Base-by-base conservation (phyloP, 208 protist species). In the Lotmaria passim region DNA sequence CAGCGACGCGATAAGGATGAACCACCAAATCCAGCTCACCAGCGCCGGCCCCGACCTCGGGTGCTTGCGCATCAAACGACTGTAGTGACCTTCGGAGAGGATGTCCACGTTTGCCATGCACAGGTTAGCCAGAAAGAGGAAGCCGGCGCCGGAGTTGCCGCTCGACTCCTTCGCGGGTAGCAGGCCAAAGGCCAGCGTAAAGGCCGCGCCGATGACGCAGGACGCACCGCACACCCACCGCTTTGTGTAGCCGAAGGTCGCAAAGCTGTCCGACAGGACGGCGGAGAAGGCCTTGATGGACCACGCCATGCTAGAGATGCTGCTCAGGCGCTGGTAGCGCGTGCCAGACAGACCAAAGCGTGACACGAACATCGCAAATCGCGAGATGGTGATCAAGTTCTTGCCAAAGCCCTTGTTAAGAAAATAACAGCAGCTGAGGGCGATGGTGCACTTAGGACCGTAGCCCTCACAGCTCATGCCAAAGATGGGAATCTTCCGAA, bases 31-130 rank as follows among this genome's bases (percentile, higher is more conserved):
- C 75, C 79, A 91, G 38, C 78, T 88, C 47, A 93, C 83, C 17
- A 91, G 70, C 46, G 71, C 30, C 2, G 81, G 69, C 7, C 81
- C 85, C 11, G 60, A 44, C 21, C 38, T 50, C 3, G 88, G 85
- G 15, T 63, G 23, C 52, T 74, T 68, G 26, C 77, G 78, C 51
- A 93, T 69, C 34, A 89, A 30, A n/a, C 81, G 77, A 61, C 81
- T 91, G 81, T 91, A 93, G 69, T 86, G 81, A 23, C 88, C 85
- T 51, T 93, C 73, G 0, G 83, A 86, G 7, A 93, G 77, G 48
- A 91, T 90, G 62, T 93, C 85, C 17, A 93, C 66, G 67, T 84
- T 87, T 8, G 82, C 79, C 71, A 82, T 89, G 52, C 73, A 75
- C 55, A 85, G 85, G 53, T 55, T 60, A 15, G 69, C 73, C 26